phyloP scores from a whole-genome alignment of 169 alveolate genomes.

The Plasmodium relictum region DNA sequence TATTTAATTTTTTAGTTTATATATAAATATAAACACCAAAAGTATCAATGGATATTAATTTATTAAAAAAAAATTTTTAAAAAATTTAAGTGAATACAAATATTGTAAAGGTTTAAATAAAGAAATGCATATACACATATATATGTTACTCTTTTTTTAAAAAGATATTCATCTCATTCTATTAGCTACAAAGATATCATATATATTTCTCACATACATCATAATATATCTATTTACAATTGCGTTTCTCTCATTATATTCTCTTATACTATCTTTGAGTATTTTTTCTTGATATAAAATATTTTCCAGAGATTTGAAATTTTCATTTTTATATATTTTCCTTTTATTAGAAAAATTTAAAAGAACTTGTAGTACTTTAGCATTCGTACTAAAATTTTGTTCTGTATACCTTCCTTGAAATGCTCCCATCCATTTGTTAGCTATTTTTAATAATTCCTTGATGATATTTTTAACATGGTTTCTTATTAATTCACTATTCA shows the following conservation, averaged over 20 bases:
- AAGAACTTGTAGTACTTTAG: background rate
- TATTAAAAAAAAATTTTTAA: too few relatives aligned
- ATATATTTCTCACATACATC: constrained; percentile 30
- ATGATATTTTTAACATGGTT: constrained; percentile 16
- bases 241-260: constrained; percentile 15
- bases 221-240: background rate
- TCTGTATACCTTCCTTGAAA: constrained; percentile 21
- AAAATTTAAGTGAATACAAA: too few relatives aligned
- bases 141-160: too few relatives aligned
- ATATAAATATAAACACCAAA: too few relatives aligned
- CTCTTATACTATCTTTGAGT: background rate
- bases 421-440: constrained; percentile 44
- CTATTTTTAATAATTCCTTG: constrained; percentile 6
- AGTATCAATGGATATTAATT: too few relatives aligned
- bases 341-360: constrained; percentile 12
- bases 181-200: background rate
- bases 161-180: too few relatives aligned
- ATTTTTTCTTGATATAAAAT: constrained; percentile 21
- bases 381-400: background rate
- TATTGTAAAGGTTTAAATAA: too few relatives aligned
- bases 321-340: background rate
- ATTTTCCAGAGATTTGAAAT: constrained; percentile 24
- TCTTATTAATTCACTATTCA: constrained; percentile 7
- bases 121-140: too few relatives aligned
- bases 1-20: too few relatives aligned